A percentile compares a stretch with the other conserved stretches of the same genome.
These are phyloP conservation scores for Penicillium arizonense DNA, from an alignment of 495 filamentous ascomycete genomes.

Conservation along the genomic window DNA sequence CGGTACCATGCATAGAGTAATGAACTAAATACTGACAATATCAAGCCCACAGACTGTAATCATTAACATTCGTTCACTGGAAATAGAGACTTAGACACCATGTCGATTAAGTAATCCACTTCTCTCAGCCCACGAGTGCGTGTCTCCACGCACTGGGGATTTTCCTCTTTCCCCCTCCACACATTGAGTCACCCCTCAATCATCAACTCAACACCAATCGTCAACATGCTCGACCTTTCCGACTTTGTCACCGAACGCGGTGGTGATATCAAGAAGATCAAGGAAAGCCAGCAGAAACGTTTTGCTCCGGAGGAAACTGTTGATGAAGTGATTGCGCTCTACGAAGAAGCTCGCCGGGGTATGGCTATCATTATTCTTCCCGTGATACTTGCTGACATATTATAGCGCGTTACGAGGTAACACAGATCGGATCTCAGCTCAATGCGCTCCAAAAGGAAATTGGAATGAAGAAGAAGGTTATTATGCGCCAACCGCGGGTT, in stretches of 20 bases:
- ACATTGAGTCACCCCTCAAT: slow-evolving; percentile 11
- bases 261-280: slow-evolving; percentile 84
- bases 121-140: slow-evolving; percentile 2
- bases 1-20: slow-evolving; percentile 28
- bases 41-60: too few species aligned
- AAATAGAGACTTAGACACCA: not conserved
- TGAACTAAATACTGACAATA: slow-evolving; percentile 7
- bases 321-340: slow-evolving; percentile 86
- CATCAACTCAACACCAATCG: slow-evolving; percentile 12
- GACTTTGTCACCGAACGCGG: slow-evolving; percentile 85
- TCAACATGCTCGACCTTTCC: slow-evolving; percentile 71
- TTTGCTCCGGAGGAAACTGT: slow-evolving; percentile 77
- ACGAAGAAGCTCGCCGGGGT: slow-evolving; percentile 83
- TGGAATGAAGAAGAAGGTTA: slow-evolving; percentile 85
- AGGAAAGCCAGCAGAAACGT: slow-evolving; percentile 81
- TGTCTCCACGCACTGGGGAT: slow-evolving; percentile 12
- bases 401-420: slow-evolving; percentile 73
- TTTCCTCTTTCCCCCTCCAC: slow-evolving; percentile 30
- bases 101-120: slow-evolving; percentile 22
- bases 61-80: not conserved
- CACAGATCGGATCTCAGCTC: slow-evolving; percentile 76
- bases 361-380: slow-evolving; percentile 8
- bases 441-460: slow-evolving; percentile 89
- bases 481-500: slow-evolving; percentile 3
- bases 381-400: not conserved